These are phyloP conservation scores for Diaporthe ampelina DNA, from an alignment of 2,329 filamentous ascomycete species.

Conservation along the genomic window DNA sequence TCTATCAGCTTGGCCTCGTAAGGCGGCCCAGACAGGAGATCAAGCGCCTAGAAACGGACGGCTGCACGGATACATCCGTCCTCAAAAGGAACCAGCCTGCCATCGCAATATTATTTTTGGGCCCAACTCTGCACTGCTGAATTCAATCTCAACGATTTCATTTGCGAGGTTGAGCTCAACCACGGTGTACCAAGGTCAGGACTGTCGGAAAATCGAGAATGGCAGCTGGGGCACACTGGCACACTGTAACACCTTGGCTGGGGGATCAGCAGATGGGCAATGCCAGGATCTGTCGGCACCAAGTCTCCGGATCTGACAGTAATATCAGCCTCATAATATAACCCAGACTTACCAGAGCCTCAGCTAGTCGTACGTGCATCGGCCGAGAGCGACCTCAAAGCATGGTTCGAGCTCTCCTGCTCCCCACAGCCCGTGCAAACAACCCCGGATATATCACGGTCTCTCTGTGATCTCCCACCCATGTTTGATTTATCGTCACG, in stretches of 20 bases:
- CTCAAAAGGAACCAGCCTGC: background rate
- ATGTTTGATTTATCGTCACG: background rate
- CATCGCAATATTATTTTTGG: too few species aligned
- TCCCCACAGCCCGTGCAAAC: background rate
- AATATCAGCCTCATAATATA: background rate
- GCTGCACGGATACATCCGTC: background rate
- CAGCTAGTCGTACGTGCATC: background rate
- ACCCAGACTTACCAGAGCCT: too few species aligned
- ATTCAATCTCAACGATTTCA: background rate
- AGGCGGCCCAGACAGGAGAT: background rate
- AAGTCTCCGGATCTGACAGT: background rate
- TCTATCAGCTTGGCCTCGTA: slow-evolving; percentile 15
- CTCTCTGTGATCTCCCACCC: background rate
- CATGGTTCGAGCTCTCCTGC: background rate
- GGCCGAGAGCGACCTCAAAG: background rate
- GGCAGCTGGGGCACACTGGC: too few species aligned
- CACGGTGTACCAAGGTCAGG: background rate
- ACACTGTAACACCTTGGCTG: background rate
- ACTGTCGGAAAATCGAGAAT: background rate
- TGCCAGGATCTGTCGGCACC: background rate
- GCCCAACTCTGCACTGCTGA: too few species aligned
- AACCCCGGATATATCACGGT: background rate
- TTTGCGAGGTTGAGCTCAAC: background rate
- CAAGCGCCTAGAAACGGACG: too few species aligned
- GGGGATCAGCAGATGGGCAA: background rate